Evolutionary conservation across 225 moss, liverwort and hornwort species (phyloP).

Genomic region (Anthoceros angustus): DNA sequence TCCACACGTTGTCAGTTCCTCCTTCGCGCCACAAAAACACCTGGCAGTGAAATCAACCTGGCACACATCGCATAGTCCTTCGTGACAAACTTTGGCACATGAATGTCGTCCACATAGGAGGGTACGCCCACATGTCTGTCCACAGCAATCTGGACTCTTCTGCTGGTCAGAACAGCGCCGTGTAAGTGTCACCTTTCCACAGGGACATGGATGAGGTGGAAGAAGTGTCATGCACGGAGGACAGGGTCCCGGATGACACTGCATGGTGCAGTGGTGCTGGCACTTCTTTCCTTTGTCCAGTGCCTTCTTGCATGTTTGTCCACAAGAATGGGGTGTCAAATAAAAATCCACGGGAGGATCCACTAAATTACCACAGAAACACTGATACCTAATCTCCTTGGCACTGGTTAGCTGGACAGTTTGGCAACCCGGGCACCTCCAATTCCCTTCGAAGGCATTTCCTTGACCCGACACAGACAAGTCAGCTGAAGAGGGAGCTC

Average conservation of each 20-base stretch:
- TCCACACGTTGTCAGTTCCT: constrained; percentile 53
- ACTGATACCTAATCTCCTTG: constrained; percentile 66
- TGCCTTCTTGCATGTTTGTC: constrained; percentile 73
- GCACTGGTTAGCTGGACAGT: constrained; percentile 58
- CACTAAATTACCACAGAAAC: constrained; percentile 76
- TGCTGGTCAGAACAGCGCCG: constrained; percentile 65
- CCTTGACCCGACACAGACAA: constrained; percentile 39
- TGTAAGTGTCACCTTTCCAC: constrained; percentile 54
- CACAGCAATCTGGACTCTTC: constrained; percentile 50
- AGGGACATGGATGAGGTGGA: constrained; percentile 72
- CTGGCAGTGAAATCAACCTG: constrained; percentile 42
- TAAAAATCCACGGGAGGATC: constrained; percentile 69
- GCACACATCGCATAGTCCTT: constrained; percentile 60
- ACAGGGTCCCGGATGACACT: constrained; percentile 94
- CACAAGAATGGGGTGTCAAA: constrained; percentile 91
- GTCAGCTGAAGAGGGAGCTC: constrained; percentile 73
- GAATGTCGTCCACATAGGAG: constrained; percentile 67
- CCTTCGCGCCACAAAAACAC: constrained; percentile 62
- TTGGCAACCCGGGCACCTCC: constrained; percentile 99
- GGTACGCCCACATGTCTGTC: constrained; percentile 46
- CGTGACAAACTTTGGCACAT: constrained; percentile 58
- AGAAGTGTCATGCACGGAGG: constrained; percentile 82
- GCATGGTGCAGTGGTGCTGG: constrained; percentile 81
- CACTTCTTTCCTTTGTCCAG: constrained; percentile 67
- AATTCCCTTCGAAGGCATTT: constrained; percentile 53